Evolutionary conservation across 345 rosid genomes (phyloP).

Genomic region (Gossypium turneri): DNA sequence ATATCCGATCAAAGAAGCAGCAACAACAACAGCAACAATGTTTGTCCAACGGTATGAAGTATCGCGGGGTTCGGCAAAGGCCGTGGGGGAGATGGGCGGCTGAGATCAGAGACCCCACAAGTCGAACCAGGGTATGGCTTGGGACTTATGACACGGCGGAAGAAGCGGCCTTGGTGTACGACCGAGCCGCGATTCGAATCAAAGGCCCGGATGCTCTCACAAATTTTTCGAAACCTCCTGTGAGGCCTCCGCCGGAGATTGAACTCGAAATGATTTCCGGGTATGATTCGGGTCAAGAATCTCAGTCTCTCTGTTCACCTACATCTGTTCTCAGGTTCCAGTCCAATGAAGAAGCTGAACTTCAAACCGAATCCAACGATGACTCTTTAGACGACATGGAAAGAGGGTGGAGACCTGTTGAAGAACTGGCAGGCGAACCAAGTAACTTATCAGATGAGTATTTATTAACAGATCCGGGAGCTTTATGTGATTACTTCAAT

Average conservation of each 20-base stretch:
- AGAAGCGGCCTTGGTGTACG: slow-evolving; percentile 75
- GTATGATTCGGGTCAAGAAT: slow-evolving; percentile 50
- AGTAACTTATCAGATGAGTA: slow-evolving; percentile 14
- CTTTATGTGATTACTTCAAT: slow-evolving; percentile 26
- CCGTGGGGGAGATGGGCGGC: slow-evolving; percentile 85
- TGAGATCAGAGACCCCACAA: slow-evolving; percentile 67
- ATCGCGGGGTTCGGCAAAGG: slow-evolving; percentile 66
- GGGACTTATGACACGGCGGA: slow-evolving; percentile 74
- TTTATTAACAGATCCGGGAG: slow-evolving; percentile 28
- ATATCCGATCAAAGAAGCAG: slow-evolving; percentile 12
- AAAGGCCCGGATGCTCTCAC: slow-evolving; percentile 61
- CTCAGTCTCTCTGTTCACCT: slow-evolving; percentile 54
- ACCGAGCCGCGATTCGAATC: slow-evolving; percentile 55
- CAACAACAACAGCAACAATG: slow-evolving; percentile 3
- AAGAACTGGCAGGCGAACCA: slow-evolving; percentile 15
- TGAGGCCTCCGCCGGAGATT: slow-evolving; percentile 19
- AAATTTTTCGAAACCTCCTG: slow-evolving; percentile 51
- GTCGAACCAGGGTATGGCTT: slow-evolving; percentile 50
- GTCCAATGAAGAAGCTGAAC: slow-evolving; percentile 40
- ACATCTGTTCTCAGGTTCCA: slow-evolving; percentile 73
- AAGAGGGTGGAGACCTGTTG: slow-evolving; percentile 19
- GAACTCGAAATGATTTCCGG: slow-evolving; percentile 33
- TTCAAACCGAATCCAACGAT: slow-evolving; percentile 14
- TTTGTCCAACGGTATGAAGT: slow-evolving; percentile 29
- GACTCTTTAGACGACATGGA: not conserved